phyloP scores from a whole-genome alignment of 139 green algal species.

The Picochlorum costavermella region DNA sequence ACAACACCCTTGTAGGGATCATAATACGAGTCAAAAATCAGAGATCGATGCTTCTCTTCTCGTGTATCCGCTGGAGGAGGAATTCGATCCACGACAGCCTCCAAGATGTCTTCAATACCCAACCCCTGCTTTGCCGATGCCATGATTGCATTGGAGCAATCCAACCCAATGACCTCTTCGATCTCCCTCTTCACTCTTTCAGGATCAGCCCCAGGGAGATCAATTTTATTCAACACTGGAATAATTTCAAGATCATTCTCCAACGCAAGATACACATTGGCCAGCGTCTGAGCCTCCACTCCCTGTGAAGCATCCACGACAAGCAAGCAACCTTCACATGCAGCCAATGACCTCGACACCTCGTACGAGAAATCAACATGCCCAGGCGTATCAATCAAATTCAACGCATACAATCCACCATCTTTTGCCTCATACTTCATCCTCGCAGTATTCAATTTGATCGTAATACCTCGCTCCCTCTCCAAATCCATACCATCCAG shows the following conservation, averaged over 20 bases:
- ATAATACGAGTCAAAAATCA: conserved; percentile 99
- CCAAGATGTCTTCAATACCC: conserved; percentile 86
- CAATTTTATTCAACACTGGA: conserved; percentile 96
- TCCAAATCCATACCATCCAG: conserved; percentile 85
- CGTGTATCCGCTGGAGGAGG: conserved; percentile 64
- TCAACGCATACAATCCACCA: conserved; percentile 62
- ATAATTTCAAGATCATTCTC: conserved; percentile 97
- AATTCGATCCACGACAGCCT: conserved; percentile 75
- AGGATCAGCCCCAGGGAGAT: conserved; percentile 86
- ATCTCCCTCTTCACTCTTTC: conserved; percentile 89
- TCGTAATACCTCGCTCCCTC: conserved; percentile 80
- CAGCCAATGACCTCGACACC: conserved; percentile 85
- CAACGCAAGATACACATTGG: conserved; percentile 96
- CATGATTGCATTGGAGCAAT: conserved; percentile 67
- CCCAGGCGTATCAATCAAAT: conserved; percentile 87
- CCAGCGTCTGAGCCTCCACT: conserved; percentile 96
- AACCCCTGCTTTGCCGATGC: conserved; percentile 70
- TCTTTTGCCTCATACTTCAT: conserved; percentile 77
- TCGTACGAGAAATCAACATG: conserved; percentile 86
- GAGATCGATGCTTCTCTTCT: conserved; percentile 61
- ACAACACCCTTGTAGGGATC: conserved; percentile 85
- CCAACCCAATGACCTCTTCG: conserved; percentile 92
- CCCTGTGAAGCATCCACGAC: conserved; percentile 94
- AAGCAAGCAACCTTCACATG: conserved; percentile 94
- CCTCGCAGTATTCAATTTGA: conserved; percentile 90